Conservation (phyloP, 164 flowering plant genomes). For the Stephania cephalantha region DNA sequence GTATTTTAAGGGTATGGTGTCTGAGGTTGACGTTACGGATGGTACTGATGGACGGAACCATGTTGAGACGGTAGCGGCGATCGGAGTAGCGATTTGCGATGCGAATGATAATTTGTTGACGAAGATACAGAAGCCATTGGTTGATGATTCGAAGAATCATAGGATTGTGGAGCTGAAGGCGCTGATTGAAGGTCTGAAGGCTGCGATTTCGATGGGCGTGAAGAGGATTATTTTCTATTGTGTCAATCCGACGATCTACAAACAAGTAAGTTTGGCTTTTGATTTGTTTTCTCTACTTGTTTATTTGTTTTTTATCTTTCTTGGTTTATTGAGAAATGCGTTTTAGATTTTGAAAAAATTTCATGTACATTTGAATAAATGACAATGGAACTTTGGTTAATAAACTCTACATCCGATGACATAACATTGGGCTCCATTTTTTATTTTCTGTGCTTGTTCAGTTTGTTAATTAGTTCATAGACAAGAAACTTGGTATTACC, state of each 20-base stretch:
- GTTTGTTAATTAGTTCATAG: neutral
- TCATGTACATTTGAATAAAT: neutral
- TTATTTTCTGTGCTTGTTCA: neutral
- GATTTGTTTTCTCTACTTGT: neutral
- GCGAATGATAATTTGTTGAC: constrained; percentile 35
- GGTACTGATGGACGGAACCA: neutral
- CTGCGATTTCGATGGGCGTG: constrained; percentile 45
- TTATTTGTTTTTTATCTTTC: neutral
- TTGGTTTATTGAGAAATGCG: neutral
- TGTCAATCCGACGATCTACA: constrained; percentile 37
- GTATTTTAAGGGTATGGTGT: constrained; percentile 67
- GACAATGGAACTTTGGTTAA: neutral
- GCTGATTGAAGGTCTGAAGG: constrained; percentile 59
- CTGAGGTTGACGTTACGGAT: constrained; percentile 29
- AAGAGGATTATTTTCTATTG: constrained; percentile 34
- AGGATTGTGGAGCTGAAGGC: constrained; percentile 43
- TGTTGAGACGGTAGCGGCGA: constrained; percentile 8
- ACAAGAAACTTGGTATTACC: neutral
- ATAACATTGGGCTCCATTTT: neutral
- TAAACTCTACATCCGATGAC: neutral
- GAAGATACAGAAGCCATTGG: constrained; percentile 45
- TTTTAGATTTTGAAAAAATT: neutral
- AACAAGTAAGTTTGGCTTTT: constrained; percentile 43
- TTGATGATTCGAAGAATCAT: constrained; percentile 23
- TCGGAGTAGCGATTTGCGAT: constrained; percentile 73